Conservation (phyloP, 768 basidiomycete species). For the Pholiota microspora region DNA sequence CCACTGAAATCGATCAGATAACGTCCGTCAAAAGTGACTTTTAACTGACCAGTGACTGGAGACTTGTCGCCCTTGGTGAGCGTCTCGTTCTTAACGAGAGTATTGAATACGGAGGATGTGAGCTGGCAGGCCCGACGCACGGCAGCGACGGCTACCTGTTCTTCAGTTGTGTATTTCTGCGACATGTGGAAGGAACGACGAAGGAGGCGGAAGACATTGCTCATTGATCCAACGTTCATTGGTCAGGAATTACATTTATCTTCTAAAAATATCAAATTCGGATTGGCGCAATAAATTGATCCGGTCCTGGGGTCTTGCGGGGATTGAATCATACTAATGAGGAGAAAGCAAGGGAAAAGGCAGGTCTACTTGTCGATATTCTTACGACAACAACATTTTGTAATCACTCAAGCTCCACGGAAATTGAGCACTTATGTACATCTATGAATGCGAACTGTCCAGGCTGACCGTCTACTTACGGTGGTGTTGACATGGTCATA, state of each 20-base stretch:
- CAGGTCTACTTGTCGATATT: too few relatives aligned
- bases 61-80: slow-evolving; percentile 90
- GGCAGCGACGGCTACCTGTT: slow-evolving; percentile 79
- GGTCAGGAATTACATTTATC: not conserved
- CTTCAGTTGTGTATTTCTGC: slow-evolving; percentile 59
- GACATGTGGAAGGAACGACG: slow-evolving; percentile 40
- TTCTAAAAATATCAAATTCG: not conserved
- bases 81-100: slow-evolving; percentile 81
- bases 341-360: too few relatives aligned
- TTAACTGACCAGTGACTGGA: slow-evolving; percentile 73
- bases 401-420: too few relatives aligned
- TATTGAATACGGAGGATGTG: slow-evolving; percentile 84
- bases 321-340: too few relatives aligned
- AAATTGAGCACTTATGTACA: too few relatives aligned
- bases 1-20: slow-evolving; percentile 60
- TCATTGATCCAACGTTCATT: not conserved
- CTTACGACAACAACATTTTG: too few relatives aligned
- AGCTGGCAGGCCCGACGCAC: slow-evolving; percentile 84
- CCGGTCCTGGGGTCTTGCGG: too few relatives aligned
- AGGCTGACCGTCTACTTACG: too few relatives aligned
- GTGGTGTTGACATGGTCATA: too few relatives aligned
- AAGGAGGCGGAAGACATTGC: slow-evolving; percentile 13
- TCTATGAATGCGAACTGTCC: too few relatives aligned
- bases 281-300: too few relatives aligned
- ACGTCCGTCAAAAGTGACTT: not conserved